Percentiles rank a stretch among this genome's conserved stretches.
These are phyloP conservation scores for Solanum chilense DNA, from an alignment of 257 asterid species.

Conservation along the genomic window DNA sequence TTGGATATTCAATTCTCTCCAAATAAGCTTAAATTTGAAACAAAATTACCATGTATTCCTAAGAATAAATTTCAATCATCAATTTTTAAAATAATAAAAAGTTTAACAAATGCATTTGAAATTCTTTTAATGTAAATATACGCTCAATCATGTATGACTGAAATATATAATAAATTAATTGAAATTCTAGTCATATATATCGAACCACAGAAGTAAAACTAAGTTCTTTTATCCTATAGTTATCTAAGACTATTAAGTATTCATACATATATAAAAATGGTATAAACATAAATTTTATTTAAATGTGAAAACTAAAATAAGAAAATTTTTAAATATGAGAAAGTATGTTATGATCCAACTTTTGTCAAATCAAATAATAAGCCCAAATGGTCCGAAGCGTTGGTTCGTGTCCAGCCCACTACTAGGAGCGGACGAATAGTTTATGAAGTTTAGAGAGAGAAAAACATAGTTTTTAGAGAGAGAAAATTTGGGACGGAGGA, in stretches of 20 bases:
- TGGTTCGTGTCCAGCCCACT: background rate
- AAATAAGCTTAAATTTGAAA: background rate
- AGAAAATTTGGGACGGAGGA: background rate
- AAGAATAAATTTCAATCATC: background rate
- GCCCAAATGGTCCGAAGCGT: background rate
- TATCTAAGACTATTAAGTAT: too few relatives aligned
- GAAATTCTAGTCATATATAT: too few relatives aligned
- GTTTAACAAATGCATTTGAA: background rate
- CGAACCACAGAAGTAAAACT: too few relatives aligned
- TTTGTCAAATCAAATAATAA: background rate
- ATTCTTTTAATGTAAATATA: background rate
- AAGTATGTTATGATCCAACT: background rate
- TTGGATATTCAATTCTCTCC: background rate
- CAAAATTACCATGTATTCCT: background rate
- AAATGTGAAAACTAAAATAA: too few relatives aligned
- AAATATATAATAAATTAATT: too few relatives aligned
- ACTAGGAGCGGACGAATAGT: background rate
- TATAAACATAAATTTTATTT: too few relatives aligned
- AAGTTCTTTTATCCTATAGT: too few relatives aligned
- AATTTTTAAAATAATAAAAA: background rate
- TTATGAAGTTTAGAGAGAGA: slow-evolving; percentile 2
- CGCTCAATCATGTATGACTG: background rate
- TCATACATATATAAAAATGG: too few relatives aligned
- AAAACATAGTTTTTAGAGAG: background rate
- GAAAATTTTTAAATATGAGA: background rate